These are phyloP conservation scores for Mycena venus DNA, from an alignment of 768 basidiomycete genomes.

Conservation along the genomic window DNA sequence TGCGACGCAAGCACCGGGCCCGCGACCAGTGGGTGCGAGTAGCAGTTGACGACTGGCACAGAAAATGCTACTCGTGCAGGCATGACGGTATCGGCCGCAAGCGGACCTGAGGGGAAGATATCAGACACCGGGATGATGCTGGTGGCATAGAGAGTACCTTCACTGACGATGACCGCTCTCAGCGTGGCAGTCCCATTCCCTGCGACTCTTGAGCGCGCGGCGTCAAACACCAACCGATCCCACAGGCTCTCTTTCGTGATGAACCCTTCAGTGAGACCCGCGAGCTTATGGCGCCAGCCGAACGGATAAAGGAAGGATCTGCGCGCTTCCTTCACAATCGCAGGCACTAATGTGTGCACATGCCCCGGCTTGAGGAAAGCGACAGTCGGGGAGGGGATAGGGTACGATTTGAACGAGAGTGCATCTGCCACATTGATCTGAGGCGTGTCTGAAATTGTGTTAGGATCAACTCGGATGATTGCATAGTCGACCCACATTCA, in stretches of 20 bases:
- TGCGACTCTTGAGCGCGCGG: conserved; percentile 70
- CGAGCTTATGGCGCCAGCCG: conserved; percentile 84
- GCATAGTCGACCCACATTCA: conserved; percentile 50
- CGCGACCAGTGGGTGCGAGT: conserved; percentile 71
- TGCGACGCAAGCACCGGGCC: conserved; percentile 89
- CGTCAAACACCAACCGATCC: conserved; percentile 84
- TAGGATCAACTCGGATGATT: background rate
- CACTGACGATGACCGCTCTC: conserved; percentile 79
- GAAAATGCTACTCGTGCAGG: conserved; percentile 82
- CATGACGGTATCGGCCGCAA: conserved; percentile 65
- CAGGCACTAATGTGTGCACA: conserved; percentile 63
- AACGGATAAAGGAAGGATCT: conserved; percentile 69
- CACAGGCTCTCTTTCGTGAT: conserved; percentile 85
- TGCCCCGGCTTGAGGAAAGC: conserved; percentile 81
- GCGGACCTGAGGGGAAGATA: conserved; percentile 52
- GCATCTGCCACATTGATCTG: conserved; percentile 61
- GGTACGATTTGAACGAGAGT: conserved; percentile 59
- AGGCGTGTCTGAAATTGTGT: conserved; percentile 31
- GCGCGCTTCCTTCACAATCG: conserved; percentile 68
- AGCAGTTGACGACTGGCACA: conserved; percentile 78
- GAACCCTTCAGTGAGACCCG: conserved; percentile 78
- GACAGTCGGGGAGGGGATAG: conserved; percentile 82
- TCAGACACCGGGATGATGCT: background rate
- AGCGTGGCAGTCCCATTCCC: conserved; percentile 73
- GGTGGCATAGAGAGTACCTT: conserved; percentile 61